These are phyloP conservation scores for Syncephalastrum monosporum DNA, from an alignment of 371 early-diverging fungal species.

Conservation along the genomic window DNA sequence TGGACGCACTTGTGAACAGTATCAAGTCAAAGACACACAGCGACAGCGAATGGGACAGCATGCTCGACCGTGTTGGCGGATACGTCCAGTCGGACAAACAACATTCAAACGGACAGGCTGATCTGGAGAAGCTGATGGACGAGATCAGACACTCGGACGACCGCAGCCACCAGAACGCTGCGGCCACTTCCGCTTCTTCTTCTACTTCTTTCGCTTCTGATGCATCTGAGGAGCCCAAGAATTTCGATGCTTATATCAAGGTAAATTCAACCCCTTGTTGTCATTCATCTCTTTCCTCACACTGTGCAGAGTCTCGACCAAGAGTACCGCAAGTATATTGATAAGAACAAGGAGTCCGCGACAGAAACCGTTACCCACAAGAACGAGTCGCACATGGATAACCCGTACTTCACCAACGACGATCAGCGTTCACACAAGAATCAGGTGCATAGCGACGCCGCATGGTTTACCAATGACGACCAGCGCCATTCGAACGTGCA, in stretches of 20 bases:
- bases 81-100: background rate
- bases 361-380: constrained; percentile 34
- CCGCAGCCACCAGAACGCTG: background rate
- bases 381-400: constrained; percentile 21
- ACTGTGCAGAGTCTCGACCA: constrained; percentile 18
- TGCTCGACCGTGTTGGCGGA: background rate
- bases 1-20: constrained; percentile 5
- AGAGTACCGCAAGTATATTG: constrained; percentile 26
- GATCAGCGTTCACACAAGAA: constrained; percentile 5
- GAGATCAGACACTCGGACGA: background rate
- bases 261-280: background rate
- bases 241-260: constrained; percentile 4
- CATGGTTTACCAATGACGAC: background rate
- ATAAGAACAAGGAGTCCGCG: constrained; percentile 31
- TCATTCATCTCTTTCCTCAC: background rate
- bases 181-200: background rate
- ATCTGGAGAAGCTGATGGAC: constrained; percentile 1
- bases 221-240: background rate
- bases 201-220: background rate
- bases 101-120: background rate
- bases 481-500: background rate
- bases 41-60: too few relatives aligned
- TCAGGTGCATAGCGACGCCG: background rate
- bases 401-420: constrained; percentile 1
- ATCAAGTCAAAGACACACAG: background rate